Base-by-base conservation (phyloP, 305 asterid species). In the Solanum hybrid region DNA sequence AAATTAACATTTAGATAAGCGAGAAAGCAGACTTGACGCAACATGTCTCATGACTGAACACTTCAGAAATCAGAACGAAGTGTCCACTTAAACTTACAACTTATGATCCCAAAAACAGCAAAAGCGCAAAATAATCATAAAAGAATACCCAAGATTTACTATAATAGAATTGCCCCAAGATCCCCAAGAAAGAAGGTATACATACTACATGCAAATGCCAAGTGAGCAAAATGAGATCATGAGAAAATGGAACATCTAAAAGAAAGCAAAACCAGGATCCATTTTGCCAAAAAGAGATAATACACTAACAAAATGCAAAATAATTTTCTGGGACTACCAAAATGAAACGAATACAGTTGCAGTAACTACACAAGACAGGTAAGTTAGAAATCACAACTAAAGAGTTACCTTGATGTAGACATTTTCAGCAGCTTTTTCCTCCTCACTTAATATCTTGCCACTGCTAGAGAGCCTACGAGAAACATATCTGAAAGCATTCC, bases 341-440 rank as follows among this genome's bases (percentile, higher is more conserved):
- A 79, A 79, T 79, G 74, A 46, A 84, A 46, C 37, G 7, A 29
- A 51, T 51, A 31, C 3, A 18, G 5, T 51, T 11, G 31, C 74
- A 84, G 74, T 31, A 84, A 46, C 16, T 16, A 29, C 31, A 18
- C 20, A 46, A 46, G 42, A 20, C 40, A 31, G 28, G 75, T 84
- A 51, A 84, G 75, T 29, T 31, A 31, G 6, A 51, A 51, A 84
- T 46, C 71, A 64, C 42, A 77, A 86, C 26, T 77, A 74, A 28
- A 18, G 77, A 73, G 69, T 90, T 71, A 97, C 98, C 98, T 95
- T 96, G 90, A 97, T 97, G 93, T 95, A 97, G 92, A 97, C 87
- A 90, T 96, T 97, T 93, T 97, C 98, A 83, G 99, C 99, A 93
- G 99, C 99, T 93, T 94, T 95, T 92, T 96, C 99, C 93, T 97